Conservation (phyloP, 345 rosid species). For the Odontarrhena argentea region DNA sequence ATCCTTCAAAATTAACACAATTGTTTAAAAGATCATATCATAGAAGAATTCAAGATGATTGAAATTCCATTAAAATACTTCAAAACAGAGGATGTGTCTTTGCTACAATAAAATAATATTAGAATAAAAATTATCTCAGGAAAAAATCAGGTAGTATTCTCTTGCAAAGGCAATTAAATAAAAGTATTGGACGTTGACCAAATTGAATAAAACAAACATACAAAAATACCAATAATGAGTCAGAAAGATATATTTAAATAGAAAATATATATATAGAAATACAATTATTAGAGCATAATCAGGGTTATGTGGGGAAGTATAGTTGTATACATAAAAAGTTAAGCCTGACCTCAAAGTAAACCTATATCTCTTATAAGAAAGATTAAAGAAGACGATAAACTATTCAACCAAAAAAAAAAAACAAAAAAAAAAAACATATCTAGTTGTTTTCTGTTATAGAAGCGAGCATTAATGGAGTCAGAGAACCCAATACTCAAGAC, state of each 20-base stretch:
- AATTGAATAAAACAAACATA: slow-evolving; percentile 37
- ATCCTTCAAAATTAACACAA: too few species aligned
- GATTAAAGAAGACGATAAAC: neutral
- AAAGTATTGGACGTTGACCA: slow-evolving; percentile 32
- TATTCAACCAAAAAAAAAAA: too few species aligned
- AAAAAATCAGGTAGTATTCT: slow-evolving; percentile 22
- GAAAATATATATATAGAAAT: neutral
- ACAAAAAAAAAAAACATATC: neutral
- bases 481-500: slow-evolving; percentile 49
- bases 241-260: slow-evolving; percentile 23
- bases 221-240: slow-evolving; percentile 22
- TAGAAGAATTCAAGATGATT: slow-evolving; percentile 9
- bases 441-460: slow-evolving; percentile 14
- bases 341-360: slow-evolving; percentile 12
- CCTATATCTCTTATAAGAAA: slow-evolving; percentile 5
- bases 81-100: slow-evolving; percentile 1
- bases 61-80: neutral
- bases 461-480: slow-evolving; percentile 40
- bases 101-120: neutral
- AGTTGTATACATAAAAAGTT: slow-evolving; percentile 20
- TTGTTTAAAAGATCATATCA: too few species aligned
- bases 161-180: slow-evolving; percentile 10
- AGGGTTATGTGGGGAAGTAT: slow-evolving; percentile 32
- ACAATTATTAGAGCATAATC: slow-evolving; percentile 25
- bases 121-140: neutral